Evolutionary conservation across 2,329 filamentous ascomycete species (phyloP).

Genomic region (Cryoendolithus antarcticus): DNA sequence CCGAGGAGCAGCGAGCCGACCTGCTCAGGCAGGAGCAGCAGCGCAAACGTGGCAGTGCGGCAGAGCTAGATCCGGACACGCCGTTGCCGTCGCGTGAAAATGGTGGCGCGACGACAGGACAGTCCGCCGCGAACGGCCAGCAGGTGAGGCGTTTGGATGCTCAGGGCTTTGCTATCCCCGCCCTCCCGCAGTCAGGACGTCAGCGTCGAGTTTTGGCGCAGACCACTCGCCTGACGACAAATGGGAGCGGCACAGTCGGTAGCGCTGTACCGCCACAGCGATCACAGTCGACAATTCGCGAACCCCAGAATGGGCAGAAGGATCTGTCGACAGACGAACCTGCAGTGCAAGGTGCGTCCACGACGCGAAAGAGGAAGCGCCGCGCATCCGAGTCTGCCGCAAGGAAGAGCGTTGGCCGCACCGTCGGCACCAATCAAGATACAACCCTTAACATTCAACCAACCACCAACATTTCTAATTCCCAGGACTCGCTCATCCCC

Average conservation of each 20-base stretch:
- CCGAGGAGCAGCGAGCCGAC: neutral
- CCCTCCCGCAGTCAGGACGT: neutral
- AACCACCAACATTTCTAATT: neutral
- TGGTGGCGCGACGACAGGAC: neutral
- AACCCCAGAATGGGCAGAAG: neutral
- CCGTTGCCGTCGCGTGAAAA: slow-evolving; percentile 3
- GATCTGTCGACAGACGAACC: neutral
- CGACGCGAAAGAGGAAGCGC: slow-evolving; percentile 2
- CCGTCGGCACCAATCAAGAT: neutral
- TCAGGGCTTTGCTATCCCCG: slow-evolving; percentile 5
- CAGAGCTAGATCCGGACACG: slow-evolving; percentile 2
- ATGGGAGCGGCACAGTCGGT: neutral
- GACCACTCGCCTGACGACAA: neutral
- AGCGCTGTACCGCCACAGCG: neutral
- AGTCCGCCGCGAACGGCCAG: neutral
- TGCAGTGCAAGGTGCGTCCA: neutral
- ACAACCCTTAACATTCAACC: neutral
- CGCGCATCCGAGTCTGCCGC: slow-evolving; percentile 1
- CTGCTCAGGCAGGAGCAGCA: slow-evolving; percentile 1
- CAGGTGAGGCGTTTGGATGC: neutral
- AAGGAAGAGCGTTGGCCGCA: no score
- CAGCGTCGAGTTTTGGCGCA: no score
- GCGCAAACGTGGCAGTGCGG: slow-evolving; percentile 2
- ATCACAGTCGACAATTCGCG: slow-evolving; percentile 2
- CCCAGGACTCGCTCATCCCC: no score